Evolutionary conservation across 805 yeast species (phyloP).

Genomic region (Metschnikowia colocasiae): DNA sequence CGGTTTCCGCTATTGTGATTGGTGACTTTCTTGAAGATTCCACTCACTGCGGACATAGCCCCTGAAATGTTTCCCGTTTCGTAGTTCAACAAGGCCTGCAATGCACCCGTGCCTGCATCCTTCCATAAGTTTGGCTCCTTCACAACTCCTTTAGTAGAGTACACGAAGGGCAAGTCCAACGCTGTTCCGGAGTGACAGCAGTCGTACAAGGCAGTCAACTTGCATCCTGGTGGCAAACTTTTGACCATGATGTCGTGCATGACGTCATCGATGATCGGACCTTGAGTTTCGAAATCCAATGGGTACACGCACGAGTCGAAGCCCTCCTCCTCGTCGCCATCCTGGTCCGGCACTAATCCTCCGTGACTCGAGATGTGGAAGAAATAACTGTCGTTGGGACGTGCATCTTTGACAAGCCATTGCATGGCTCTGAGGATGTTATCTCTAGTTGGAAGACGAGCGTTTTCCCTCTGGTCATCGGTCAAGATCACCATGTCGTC

Average conservation of each 20-base stretch:
- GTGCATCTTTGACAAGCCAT: constrained; percentile 73
- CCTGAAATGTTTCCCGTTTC: constrained; percentile 35
- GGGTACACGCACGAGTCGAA: constrained; percentile 72
- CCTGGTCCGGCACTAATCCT: constrained; percentile 62
- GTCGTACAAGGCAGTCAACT: constrained; percentile 77
- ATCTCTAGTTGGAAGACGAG: constrained; percentile 56
- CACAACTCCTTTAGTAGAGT: constrained; percentile 77
- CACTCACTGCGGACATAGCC: constrained; percentile 34
- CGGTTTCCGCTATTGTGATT: constrained; percentile 19
- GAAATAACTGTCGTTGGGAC: constrained; percentile 72
- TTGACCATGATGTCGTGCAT: constrained; percentile 69
- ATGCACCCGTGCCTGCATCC: constrained; percentile 66
- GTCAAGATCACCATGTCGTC: constrained; percentile 60
- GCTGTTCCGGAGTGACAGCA: constrained; percentile 86
- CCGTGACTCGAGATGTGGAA: constrained; percentile 90
- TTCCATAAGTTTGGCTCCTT: constrained; percentile 78
- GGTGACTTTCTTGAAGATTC: constrained; percentile 31
- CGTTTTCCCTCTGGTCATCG: constrained; percentile 47
- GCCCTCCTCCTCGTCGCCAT: constrained; percentile 76
- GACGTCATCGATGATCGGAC: constrained; percentile 69
- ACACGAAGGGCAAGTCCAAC: constrained; percentile 72
- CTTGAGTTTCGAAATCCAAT: constrained; percentile 62
- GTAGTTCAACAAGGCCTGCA: constrained; percentile 28
- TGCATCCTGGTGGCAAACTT: constrained; percentile 67
- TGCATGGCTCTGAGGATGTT: constrained; percentile 77